phyloP scores from a whole-genome alignment of 805 yeast genomes.

The Candida glaebosa region DNA sequence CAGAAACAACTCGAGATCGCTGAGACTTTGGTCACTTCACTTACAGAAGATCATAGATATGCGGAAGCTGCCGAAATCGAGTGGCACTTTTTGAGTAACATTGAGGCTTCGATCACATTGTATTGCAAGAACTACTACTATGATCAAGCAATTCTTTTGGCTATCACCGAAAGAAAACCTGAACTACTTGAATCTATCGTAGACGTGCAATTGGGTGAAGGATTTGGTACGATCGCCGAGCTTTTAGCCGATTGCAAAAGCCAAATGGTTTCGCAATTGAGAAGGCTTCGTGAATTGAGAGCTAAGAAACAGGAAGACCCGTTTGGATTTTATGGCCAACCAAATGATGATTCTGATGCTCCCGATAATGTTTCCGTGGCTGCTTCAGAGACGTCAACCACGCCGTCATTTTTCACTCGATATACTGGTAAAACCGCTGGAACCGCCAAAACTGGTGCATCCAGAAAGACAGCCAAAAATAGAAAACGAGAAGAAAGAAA shows the following conservation, averaged over 20 bases:
- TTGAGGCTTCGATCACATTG: slow-evolving; percentile 59
- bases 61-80: slow-evolving; percentile 79
- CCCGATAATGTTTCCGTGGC: slow-evolving; percentile 95
- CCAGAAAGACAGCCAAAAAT: slow-evolving; percentile 88
- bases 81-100: slow-evolving; percentile 54
- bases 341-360: slow-evolving; percentile 56
- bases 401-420: slow-evolving; percentile 89
- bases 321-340: slow-evolving; percentile 71
- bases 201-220: slow-evolving; percentile 78
- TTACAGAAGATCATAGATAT: slow-evolving; percentile 69
- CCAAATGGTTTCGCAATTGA: slow-evolving; percentile 79
- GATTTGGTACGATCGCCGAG: slow-evolving; percentile 84
- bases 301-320: slow-evolving; percentile 83
- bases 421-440: slow-evolving; percentile 96
- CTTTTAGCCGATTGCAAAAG: slow-evolving; percentile 88
- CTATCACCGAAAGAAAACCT: slow-evolving; percentile 39
- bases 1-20: slow-evolving; percentile 46
- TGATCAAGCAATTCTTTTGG: slow-evolving; percentile 72
- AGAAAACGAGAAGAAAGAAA: slow-evolving; percentile 93
- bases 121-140: slow-evolving; percentile 74
- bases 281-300: slow-evolving; percentile 80
- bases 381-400: slow-evolving; percentile 88
- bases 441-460: slow-evolving; percentile 95
- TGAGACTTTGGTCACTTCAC: slow-evolving; percentile 54
- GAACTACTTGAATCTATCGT: slow-evolving; percentile 56